Evolutionary conservation across 2,329 filamentous ascomycete genomes (phyloP), one percentile per base, ranked within the genome.

Genomic region (Lachnellula suecica): DNA sequence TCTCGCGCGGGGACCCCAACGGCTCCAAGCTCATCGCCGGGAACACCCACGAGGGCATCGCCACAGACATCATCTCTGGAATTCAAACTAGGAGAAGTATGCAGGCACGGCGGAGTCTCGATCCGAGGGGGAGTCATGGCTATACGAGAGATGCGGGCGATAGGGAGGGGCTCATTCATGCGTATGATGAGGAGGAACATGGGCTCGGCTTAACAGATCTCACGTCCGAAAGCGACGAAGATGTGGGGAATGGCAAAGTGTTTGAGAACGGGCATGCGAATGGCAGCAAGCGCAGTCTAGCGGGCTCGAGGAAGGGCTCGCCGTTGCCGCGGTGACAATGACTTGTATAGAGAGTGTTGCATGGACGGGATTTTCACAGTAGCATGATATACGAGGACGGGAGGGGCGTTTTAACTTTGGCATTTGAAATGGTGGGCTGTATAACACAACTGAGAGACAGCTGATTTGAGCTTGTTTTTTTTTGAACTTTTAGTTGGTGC

Each of bases 81-180:
- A 82, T 96, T 60, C 89, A 94, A 66, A 97, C 94, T 17, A 85
- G 95, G 54, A 83, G 91, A 59, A 96, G 90, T 67, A 97, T 99
- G 91, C 94, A 97, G 68, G 80, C 88, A 6, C 81, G 93, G 60
- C 80, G 94, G 59, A 94, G 88, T 61, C 81, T 85, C 13, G 79
- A 82, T 42, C 73, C 72, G 85, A n/a, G 84, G 63, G 83, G 84
- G 66, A 82, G 82, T 59, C 70, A 71, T 65, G 82, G 77, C 52
- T 79, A 80, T 55, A 82, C 73, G 48, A 74, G 74, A 23, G 66
- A 75, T 35, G 15, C 29, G 8, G 74, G 83, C 34, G 91, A 94
- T 62, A 81, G 89, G 49, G 86, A 92, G 59, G 89, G 89, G 4
- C 77, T 97, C 22, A 96, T 97, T 70, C 87, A 88, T 56, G 87